Evolutionary conservation across 75 land plant genomes (phyloP), one percentile per base, ranked within the genome.

Genomic region (Chamaecyparis obtusa): DNA sequence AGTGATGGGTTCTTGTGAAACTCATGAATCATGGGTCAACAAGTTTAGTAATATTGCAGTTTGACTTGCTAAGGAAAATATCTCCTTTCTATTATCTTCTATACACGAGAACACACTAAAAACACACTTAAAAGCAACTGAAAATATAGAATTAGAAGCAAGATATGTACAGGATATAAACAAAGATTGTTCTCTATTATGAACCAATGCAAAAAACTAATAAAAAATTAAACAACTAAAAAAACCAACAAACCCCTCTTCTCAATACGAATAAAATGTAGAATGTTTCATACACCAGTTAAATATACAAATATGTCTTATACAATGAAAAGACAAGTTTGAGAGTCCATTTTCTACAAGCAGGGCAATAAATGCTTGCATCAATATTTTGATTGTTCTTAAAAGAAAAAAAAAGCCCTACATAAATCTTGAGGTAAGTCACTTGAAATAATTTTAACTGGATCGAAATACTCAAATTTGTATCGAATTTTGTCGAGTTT

Each of bases 311-410:
- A 80, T 19, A 19, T 48, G 75, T 11, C 32, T 41, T 44, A 24
- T 24, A 6, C 43, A 80, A 41, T 21, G 21, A 24, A 44, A 17
- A 27, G 11, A 49, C 10, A 71, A 39, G 32, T 27, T 9, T 21
- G 9, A 79, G 27, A 21, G 48, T 43, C 44, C 41, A 19, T 39
- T 39, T 43, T 79, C 9, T 24, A 21, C 83, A 80, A 80, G 27
- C 44, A 80, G 35, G 21, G 49, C 83, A 80, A 27, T 43, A 19
- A 24, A 80, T 43, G 83, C 83, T 80, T 80, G 83, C 83, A 43
- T 43, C 13, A 30, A 37, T 80, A 39, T 41, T 80, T 27, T 9
- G 27, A 39, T 41, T 80, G 48, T 49, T 30, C 10, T 80, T 44
- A 10, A 41, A 32, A 30, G 1, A 2, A 71, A 71, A 32, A 71